Base-by-base conservation (phyloP, 495 filamentous ascomycete species). In the Penicillium crystallinum region DNA sequence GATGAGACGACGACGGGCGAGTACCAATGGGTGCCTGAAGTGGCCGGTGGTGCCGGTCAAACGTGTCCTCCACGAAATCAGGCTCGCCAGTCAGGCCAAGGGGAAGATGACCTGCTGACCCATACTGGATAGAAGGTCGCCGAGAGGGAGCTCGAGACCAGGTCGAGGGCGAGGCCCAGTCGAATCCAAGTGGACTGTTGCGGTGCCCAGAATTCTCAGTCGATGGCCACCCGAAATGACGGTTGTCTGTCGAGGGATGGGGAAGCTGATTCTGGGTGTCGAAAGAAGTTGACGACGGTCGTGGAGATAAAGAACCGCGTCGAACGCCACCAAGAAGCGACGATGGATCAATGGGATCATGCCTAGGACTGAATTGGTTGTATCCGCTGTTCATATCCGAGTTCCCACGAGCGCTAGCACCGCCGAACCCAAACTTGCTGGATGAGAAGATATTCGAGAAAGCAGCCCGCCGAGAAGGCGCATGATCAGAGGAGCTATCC, bases 231-330 rank as follows among this genome's bases (percentile, higher is more conserved):
- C 82, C 82, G 55, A 86, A 85, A 27, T 82, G 80, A 35, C 78
- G 80, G 23, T 84, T 88, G 39, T 93, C 90, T 8, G 85, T 90
- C 2, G 89, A 92, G 0, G 89, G 90, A 50, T 88, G 80, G 1
- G 88, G 86, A 39, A 92, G 76, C 34, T 71, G 63, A 44, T 81
- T 79, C 30, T 70, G 63, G 33, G 80, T 79, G 45, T 93, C 90
- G 44, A 84, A 84, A 0, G 89, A 91, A 23, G 87, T 88, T 12
- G 89, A 92, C 2, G 85, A 80, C 21, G 89, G 89, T 22, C 89
- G 75, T 2, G 88, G 86, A 31, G 87, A 90, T 44, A 85, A 75
- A 12, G 84, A 79, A 41, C 84, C 81, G 15, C 85, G 74, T 46
- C 72, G 65, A 61, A 76, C 63, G 19, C 81, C 76, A 23, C 82